phyloP scores from a whole-genome alignment of 495 filamentous ascomycete genomes.

The Rhypophila decipiens region DNA sequence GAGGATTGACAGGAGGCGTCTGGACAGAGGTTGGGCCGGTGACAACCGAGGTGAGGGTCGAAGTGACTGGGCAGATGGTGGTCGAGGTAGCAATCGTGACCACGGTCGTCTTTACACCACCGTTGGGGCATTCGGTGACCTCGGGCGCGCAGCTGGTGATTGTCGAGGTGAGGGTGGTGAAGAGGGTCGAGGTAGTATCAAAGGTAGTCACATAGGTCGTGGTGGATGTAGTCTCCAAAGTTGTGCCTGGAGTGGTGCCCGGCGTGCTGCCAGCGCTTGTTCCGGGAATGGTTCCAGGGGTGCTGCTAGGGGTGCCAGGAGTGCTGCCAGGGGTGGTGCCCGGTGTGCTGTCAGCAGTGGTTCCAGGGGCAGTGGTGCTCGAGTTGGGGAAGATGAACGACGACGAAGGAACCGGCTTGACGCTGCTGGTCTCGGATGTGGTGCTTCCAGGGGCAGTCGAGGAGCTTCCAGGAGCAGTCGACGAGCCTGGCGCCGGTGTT shows the following conservation, averaged over 20 bases:
- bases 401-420: not conserved
- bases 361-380: constrained; percentile 6
- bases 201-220: constrained; percentile 24
- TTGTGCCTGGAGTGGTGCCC: constrained; percentile 5
- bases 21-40: constrained; percentile 5
- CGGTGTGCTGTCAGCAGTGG: constrained; percentile 10
- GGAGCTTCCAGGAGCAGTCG: not conserved
- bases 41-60: constrained; percentile 26
- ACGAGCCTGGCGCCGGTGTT: not conserved
- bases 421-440: no score
- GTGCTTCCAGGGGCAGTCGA: not conserved
- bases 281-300: no score
- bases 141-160: constrained; percentile 54
- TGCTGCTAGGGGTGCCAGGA: constrained; percentile 14
- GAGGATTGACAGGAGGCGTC: constrained; percentile 2
- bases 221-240: constrained; percentile 14
- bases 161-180: constrained; percentile 51
- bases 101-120: constrained; percentile 43
- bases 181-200: constrained; percentile 53
- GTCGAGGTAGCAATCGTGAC: constrained; percentile 58
- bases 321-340: constrained; percentile 6
- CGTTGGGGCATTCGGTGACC: constrained; percentile 53
- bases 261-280: constrained; percentile 8
- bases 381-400: not conserved
- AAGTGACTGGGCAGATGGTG: constrained; percentile 49